Evolutionary conservation across 2,329 filamentous ascomycete genomes (phyloP).

Genomic region (Didymella pomorum): DNA sequence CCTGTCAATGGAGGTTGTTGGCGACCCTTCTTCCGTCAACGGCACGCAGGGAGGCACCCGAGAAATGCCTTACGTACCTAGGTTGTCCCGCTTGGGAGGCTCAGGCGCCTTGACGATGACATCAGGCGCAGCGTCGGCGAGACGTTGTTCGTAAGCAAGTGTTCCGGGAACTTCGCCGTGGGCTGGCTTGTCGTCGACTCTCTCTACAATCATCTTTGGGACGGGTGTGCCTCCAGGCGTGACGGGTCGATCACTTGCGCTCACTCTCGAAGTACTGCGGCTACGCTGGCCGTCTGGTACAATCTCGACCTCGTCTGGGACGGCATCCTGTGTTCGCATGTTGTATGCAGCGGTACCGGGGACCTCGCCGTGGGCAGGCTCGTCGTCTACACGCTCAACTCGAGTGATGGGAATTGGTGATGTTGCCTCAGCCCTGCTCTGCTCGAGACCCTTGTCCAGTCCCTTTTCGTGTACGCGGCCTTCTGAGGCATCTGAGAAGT

Average conservation of each 20-base stretch:
- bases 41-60: conserved; percentile 57
- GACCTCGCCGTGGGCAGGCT: conserved; percentile 66
- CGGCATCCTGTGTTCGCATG: conserved; percentile 65
- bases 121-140: conserved; percentile 67
- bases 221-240: conserved; percentile 64
- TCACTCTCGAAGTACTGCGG: conserved; percentile 52
- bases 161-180: conserved; percentile 71
- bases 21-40: conserved; percentile 70
- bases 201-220: conserved; percentile 68
- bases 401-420: conserved; percentile 68
- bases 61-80: conserved; percentile 64
- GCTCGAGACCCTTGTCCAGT: conserved; percentile 31
- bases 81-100: conserved; percentile 53
- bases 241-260: conserved; percentile 54
- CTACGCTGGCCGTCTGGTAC: conserved; percentile 54
- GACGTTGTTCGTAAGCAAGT: conserved; percentile 62
- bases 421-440: conserved; percentile 51
- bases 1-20: conserved; percentile 61
- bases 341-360: conserved; percentile 68
- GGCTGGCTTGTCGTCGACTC: conserved; percentile 64
- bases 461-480: conserved; percentile 48
- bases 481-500: conserved; percentile 72
- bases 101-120: conserved; percentile 60
- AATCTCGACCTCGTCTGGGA: conserved; percentile 70
- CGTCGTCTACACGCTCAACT: conserved; percentile 68